These are phyloP conservation scores for Flaveria floridana DNA, from an alignment of 140 eudicot species.

Conservation along the genomic window DNA sequence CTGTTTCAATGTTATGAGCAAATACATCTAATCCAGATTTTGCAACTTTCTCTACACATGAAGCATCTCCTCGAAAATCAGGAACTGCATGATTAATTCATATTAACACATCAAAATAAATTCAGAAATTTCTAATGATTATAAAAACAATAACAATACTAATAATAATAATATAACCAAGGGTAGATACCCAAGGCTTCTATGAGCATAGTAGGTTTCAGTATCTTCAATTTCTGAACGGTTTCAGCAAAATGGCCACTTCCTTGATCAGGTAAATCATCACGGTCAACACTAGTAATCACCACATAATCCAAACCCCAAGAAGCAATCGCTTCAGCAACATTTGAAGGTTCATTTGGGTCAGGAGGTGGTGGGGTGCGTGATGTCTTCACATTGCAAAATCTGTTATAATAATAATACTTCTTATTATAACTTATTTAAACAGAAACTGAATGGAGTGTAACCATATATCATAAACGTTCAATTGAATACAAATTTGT, in stretches of 20 bases:
- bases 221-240: slow-evolving; percentile 68
- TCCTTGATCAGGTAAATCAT: slow-evolving; percentile 93
- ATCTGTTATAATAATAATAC: slow-evolving; percentile 46
- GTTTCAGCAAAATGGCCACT: slow-evolving; percentile 97
- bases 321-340: slow-evolving; percentile 92
- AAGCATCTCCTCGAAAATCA: slow-evolving; percentile 80
- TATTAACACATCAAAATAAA: background rate
- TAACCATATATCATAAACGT: background rate
- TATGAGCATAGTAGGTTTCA: slow-evolving; percentile 71
- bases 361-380: slow-evolving; percentile 95
- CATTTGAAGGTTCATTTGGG: slow-evolving; percentile 85
- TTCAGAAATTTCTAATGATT: background rate
- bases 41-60: slow-evolving; percentile 85
- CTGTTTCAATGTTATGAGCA: slow-evolving; percentile 96
- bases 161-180: background rate
- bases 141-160: too few relatives aligned
- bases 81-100: slow-evolving; percentile 55
- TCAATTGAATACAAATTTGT: background rate
- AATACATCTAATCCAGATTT: slow-evolving; percentile 89
- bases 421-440: background rate
- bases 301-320: slow-evolving; percentile 96
- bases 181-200: slow-evolving; percentile 66
- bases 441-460: background rate
- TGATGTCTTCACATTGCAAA: slow-evolving; percentile 92
- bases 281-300: slow-evolving; percentile 93